Evolutionary conservation across 2,329 filamentous ascomycete species (phyloP), one percentile per base, ranked within the genome.

Genomic region (Pseudomassariella vexata): DNA sequence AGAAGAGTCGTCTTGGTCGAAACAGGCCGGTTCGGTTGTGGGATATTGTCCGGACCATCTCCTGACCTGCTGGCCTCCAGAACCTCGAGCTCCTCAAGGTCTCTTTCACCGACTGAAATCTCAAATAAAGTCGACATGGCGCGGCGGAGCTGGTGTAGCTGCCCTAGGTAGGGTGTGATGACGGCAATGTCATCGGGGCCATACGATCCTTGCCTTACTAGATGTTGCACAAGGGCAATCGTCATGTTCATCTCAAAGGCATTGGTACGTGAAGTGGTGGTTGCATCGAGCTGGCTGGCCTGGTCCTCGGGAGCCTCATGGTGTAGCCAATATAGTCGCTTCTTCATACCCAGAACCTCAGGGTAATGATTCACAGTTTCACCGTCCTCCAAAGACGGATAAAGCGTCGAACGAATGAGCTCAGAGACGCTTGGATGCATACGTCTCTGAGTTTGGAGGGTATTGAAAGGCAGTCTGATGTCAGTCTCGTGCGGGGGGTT

Each of bases 151-250:
- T 66, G 65, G 5, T 68, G 60, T 3, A 76, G 52, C 38, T 82
- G 77, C 0, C 74, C 76, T 0, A 67, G 52, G 37, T 83, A 82
- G 0, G 77, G 78, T 0, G 82, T 87, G 5, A 89, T 49, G 0
- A 90, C 73, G 0, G 82, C 80, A 36, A 89, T 83, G 2, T 87
- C 77, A 0, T 62, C 63, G 0, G 58, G 53, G 0, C 50, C 52
- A 48, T 88, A 86, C 0, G 44, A 48, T 0, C 81, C 81, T 47
- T 88, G 82, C 0, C 68, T 64, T 5, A 82, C 60, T 1, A 89
- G 55, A 46, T 89, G 81, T 0, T 65, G 66, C 0, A 86, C 75
- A 0, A 88, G 53, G 0, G 73, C 68, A 6, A 65, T 58, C 0
- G 71, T 69, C 75, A 89, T 80, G 0, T 75, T 60, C 0, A 81